Evolutionary conservation across 2,329 filamentous ascomycete species (phyloP).

Genomic region (Daldinia eschscholtzii): DNA sequence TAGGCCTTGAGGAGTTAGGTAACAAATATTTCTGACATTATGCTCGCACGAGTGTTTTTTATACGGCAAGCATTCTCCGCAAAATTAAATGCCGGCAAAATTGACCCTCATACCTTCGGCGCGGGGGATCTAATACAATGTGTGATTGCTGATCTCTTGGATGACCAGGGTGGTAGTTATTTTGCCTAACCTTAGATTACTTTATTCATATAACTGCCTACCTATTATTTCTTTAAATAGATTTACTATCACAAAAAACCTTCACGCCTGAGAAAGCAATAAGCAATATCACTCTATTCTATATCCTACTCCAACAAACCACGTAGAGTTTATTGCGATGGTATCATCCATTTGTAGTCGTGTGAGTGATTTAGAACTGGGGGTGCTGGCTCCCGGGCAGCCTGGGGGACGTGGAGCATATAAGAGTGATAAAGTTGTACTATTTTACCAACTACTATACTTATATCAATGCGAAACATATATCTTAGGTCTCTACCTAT

Average conservation of each 20-base stretch:
- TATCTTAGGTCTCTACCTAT: too few species aligned
- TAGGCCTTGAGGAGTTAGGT: neutral
- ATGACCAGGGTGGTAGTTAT: slow-evolving; percentile 25
- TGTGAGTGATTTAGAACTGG: neutral
- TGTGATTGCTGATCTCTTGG: slow-evolving; percentile 13
- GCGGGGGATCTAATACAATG: slow-evolving; percentile 21
- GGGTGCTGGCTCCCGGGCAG: neutral
- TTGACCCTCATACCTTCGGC: slow-evolving; percentile 24
- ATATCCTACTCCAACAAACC: too few species aligned
- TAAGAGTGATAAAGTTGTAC: too few species aligned
- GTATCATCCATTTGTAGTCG: neutral
- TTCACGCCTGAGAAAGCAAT: too few species aligned
- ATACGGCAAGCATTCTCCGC: slow-evolving; percentile 23
- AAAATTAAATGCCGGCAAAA: slow-evolving; percentile 35
- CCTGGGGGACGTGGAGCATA: neutral
- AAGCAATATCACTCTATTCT: too few species aligned
- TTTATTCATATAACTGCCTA: neutral
- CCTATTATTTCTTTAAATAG: neutral
- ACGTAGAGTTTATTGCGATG: too few species aligned
- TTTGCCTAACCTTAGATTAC: slow-evolving; percentile 28
- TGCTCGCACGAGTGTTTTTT: slow-evolving; percentile 12
- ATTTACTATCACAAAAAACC: neutral
- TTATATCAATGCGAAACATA: too few species aligned
- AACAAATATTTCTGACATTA: slow-evolving; percentile 1
- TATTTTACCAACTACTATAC: too few species aligned